Evolutionary conservation across 2,329 filamentous ascomycete genomes (phyloP), one percentile per base, ranked within the genome.

Genomic region (Fusarium transvaalense): DNA sequence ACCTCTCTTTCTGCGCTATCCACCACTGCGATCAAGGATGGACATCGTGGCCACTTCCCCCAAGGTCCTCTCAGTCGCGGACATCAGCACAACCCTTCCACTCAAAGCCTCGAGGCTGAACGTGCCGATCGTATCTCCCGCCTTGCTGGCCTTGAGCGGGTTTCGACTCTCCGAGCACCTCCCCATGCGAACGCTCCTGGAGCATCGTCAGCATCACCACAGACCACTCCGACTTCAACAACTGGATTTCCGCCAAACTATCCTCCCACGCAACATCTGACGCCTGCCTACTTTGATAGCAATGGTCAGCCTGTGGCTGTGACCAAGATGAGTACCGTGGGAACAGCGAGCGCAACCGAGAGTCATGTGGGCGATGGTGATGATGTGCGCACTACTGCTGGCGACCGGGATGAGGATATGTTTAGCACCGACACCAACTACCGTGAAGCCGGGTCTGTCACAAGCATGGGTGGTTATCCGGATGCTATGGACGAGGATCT

Each of bases 11-110:
- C 93, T 27, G 91, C 94, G 39, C 87, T 98, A 47, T 97, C 93
- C 17, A 97, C 95, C 19, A 96, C 93, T 14, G 95, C 95, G 52
- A 97, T 97, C 85, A 97, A 97, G 81, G 95, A 98, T 77, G 95
- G 95, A 73, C 93, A 97, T 76, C 92, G 93, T 64, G 95, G 95
- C 68, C 89, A 94, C 76, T 85, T 91, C 29, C 88, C 89, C 29
- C 86, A 89, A 23, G 76, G 76, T 10, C 73, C 79, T 60, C 84
- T 86, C 58, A 83, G 84, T 65, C 88, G 88, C 51, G 82, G 86
- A 73, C 82, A 89, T 77, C 80, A 88, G 74, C 84, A 89, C 75
- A 84, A 87, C 72, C 82, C 86, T 71, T 80, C 88, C 9, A 87
- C 88, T 55, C 91, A 88, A 70, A 95, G 91, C 74, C 89, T 96